Evolutionary conservation across 805 yeast species (phyloP).

Genomic region (Hanseniaspora taiwanica): DNA sequence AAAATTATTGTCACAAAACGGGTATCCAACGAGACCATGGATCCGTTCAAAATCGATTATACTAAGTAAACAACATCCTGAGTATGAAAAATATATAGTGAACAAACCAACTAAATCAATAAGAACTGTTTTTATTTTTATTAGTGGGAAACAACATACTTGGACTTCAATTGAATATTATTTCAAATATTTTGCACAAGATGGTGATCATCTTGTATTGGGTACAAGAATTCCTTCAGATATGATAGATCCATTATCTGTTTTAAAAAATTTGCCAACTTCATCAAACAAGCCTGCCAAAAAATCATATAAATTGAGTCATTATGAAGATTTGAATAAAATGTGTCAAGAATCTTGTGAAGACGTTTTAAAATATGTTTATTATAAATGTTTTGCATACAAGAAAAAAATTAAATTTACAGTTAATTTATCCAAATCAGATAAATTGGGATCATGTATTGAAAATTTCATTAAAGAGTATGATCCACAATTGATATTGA

Average conservation of each 20-base stretch:
- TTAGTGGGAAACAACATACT: conserved; percentile 54
- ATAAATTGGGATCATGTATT: conserved; percentile 14
- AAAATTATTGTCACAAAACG: conserved; percentile 16
- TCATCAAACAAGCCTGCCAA: conserved; percentile 5
- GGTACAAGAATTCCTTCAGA: conserved; percentile 34
- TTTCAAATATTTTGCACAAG: conserved; percentile 36
- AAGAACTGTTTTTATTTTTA: conserved; percentile 44
- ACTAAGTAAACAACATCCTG: conserved; percentile 1
- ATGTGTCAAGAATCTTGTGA: conserved; percentile 3
- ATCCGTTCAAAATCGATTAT: conserved; percentile 3
- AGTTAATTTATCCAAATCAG: conserved; percentile 19
- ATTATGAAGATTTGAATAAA: conserved; percentile 1
- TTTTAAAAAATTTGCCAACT: conserved; percentile 14
- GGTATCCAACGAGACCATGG: conserved; percentile 23
- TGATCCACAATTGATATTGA: conserved; percentile 19
- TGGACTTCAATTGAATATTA: conserved; percentile 71
- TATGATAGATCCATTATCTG: conserved; percentile 1
- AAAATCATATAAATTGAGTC: not conserved
- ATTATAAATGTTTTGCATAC: conserved; percentile 3
- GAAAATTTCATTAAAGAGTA: conserved; percentile 15
- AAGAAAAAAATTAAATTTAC: conserved; percentile 19
- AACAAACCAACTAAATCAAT: not conserved
- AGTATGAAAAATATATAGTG: not conserved
- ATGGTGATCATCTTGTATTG: conserved; percentile 54
- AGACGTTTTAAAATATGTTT: conserved; percentile 3